Base-by-base conservation (phyloP, 192 early-diverging fungal species). In the Podila horticola region DNA sequence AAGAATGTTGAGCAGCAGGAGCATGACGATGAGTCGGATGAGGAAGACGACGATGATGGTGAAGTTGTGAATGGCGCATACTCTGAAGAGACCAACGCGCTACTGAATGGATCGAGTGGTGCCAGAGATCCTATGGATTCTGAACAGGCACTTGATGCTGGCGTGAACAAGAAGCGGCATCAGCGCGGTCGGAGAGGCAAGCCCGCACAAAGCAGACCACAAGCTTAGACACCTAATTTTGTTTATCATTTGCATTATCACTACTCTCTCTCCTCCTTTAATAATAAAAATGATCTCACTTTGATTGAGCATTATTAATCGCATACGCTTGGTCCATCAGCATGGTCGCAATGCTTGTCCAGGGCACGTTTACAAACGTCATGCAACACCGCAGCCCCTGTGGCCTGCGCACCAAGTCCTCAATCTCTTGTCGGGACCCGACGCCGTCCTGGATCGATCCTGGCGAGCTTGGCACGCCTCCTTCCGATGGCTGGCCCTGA, bases 341-440 rank as follows among this genome's bases (percentile, higher is more conserved):
- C 38, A 73, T 26, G 24, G 45, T 63, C 5, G 33, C 93, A 64
- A 97, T 94, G 62, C 90, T 90, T 75, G 92, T 92, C 95, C 95
- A 97, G 22, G 94, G 95, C n/a, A 97, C 92, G 84, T 94, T 97
- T 34, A 97, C 93, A 90, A 94, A 95, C 49, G 95, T 97, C 94
- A 97, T 95, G 71, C 92, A 94, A 75, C 94, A 95, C 62, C 86
- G 86, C 66, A 97, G 79, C 33, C 89, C 89, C 82, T 93, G 92
- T 55, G 93, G 92, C 57, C 88, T 86, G 49, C 84, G 87, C 36
- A 88, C 84, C 5, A 72, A 52, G 7, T 71, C 75, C 57, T 81
- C 83, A 36, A 74, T 58, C 9, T 67, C 83, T 24, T 75, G 75
- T 66, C 75, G 49, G 0, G 74, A 51, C 31, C 74, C 83, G 6